Evolutionary conservation across 768 basidiomycete genomes (phyloP).

Genomic region (Lentinula raphanica): DNA sequence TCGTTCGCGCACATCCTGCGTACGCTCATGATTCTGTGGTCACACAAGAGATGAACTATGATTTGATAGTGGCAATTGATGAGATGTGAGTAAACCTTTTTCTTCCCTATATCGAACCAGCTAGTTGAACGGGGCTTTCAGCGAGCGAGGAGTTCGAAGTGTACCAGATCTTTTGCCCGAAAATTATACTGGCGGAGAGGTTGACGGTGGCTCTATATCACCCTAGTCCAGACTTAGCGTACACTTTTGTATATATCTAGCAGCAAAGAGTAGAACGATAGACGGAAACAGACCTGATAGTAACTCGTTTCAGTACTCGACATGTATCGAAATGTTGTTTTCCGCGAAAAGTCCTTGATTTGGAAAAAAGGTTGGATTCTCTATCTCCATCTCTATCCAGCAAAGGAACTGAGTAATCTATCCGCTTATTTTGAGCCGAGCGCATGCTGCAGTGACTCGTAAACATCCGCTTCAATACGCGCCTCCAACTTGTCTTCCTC

Average conservation of each 20-base stretch:
- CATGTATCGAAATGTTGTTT: no score
- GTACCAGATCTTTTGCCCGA: conserved; percentile 61
- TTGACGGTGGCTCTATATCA: conserved; percentile 39
- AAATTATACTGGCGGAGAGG: conserved; percentile 46
- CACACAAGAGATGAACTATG: conserved; percentile 87
- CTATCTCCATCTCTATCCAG: neutral
- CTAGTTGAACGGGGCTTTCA: conserved; percentile 22
- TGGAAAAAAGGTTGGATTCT: neutral
- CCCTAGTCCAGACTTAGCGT: neutral
- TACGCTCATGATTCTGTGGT: conserved; percentile 95
- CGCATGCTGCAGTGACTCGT: conserved; percentile 90
- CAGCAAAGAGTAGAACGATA: neutral
- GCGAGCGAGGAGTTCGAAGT: conserved; percentile 62
- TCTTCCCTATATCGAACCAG: neutral
- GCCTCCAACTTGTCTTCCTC: conserved; percentile 95
- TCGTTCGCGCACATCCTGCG: conserved; percentile 84
- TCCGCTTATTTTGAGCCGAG: conserved; percentile 43
- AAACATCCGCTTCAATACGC: conserved; percentile 91
- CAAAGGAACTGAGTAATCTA: neutral
- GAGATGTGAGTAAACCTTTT: conserved; percentile 78
- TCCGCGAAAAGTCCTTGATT: neutral
- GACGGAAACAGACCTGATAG: neutral
- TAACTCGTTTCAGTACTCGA: no score
- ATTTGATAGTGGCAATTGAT: conserved; percentile 83
- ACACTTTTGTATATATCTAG: neutral